Evolutionary conservation across 192 early-diverging fungal species (phyloP).

Genomic region (Geranomyces variabilis): DNA sequence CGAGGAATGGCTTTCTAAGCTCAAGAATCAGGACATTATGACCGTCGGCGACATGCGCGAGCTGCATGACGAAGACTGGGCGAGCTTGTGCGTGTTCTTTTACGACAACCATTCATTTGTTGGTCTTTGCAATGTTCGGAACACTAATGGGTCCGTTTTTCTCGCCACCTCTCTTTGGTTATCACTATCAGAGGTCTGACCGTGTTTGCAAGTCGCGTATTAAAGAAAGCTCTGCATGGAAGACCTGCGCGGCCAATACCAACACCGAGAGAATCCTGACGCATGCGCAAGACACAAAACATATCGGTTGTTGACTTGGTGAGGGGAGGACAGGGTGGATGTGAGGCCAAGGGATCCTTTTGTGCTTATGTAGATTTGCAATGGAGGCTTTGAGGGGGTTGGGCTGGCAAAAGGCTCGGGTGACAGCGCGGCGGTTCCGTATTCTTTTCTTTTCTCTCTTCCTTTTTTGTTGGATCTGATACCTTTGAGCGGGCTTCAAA

Average conservation of each 20-base stretch:
- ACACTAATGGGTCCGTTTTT: not conserved
- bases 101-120: not conserved
- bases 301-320: too few species aligned
- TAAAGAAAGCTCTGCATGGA: slow-evolving; percentile 51
- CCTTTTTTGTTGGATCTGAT: too few species aligned
- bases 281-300: too few species aligned
- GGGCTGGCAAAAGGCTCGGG: too few species aligned
- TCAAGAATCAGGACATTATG: slow-evolving; percentile 77
- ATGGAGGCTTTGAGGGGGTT: too few species aligned
- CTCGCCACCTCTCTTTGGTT: not conserved
- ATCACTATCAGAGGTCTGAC: slow-evolving; percentile 42
- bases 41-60: slow-evolving; percentile 76
- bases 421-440: too few species aligned
- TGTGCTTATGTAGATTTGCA: too few species aligned
- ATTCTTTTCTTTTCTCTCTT: too few species aligned
- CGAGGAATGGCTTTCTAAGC: slow-evolving; percentile 67
- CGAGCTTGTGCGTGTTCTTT: slow-evolving; percentile 45
- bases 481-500: too few species aligned
- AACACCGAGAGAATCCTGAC: not conserved
- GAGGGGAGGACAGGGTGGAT: too few species aligned
- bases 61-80: slow-evolving; percentile 76
- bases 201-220: slow-evolving; percentile 47
- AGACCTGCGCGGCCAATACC: slow-evolving; percentile 35
- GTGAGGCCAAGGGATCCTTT: too few species aligned
- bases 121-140: not conserved